Evolutionary conservation across 176 grass and related monocot genomes (phyloP), one percentile per base, ranked within the genome.

Genomic region (Ampelocalamus luodianensis): DNA sequence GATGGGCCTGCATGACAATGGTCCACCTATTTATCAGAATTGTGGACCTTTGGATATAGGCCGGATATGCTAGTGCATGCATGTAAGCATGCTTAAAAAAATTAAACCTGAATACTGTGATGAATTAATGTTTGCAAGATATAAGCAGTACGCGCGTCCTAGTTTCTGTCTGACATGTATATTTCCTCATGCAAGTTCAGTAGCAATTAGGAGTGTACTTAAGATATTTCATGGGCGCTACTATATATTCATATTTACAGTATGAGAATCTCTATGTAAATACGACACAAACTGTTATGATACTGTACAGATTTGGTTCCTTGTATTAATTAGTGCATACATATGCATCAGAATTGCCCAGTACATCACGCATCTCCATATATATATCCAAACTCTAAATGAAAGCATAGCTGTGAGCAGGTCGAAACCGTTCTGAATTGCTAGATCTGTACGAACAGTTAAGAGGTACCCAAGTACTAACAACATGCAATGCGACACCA

Each of bases 11-110:
- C 37, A 43, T 42, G 54, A 38, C 51, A 76, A 6, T 10, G 59
- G 40, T 45, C 42, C 23, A 29, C 17, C 23, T 4, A 17, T 49
- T 60, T 44, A 49, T 20, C 40, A 79, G 27, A n/a, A n/a, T 29
- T 79, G 60, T 20, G 22, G 44, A 74, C 45, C 46, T 74, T 51
- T 73, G 69, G n/a, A 54, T 62, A 76, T 39, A 39, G 38, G 38
- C 37, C 23, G 60, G 75, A 42, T 62, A 78, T 42, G 74, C 40
- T 64, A 3, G 56, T 11, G 55, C 3, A 29, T 22, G 23, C 75
- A 42, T 14, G 17, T 44, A 65, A 49, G 24, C 43, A 79, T 48
- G 15, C 8, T 4, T 79, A 74, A 54, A 53, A 74, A 12, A 54
- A 74, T 45, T 50, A 54, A 36, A 53, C 34, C 23, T 74, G 46